A percentile compares a stretch with the other conserved stretches of the same genome.
Conservation (phyloP, 495 filamentous ascomycete species). For the Daldinia decipiens region DNA sequence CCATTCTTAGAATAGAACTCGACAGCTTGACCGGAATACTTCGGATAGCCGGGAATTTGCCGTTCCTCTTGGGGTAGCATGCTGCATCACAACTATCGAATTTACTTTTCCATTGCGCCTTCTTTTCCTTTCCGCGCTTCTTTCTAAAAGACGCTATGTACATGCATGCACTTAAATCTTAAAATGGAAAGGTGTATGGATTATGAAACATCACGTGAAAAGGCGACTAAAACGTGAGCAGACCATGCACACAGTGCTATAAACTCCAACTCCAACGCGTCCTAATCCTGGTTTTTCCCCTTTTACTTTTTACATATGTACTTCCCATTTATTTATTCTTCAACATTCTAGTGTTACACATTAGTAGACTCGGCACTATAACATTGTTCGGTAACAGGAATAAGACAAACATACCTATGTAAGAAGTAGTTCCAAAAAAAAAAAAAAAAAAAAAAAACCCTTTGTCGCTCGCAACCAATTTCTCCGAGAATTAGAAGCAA, state of each 20-base stretch:
- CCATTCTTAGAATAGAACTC: not conserved
- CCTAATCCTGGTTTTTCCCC: not conserved
- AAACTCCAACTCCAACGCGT: slow-evolving; percentile 28
- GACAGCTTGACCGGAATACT: not conserved
- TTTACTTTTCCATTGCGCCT: not conserved
- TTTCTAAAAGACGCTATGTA: not conserved
- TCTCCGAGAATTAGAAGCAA: not conserved
- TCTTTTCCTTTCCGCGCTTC: not conserved
- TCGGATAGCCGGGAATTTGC: slow-evolving; percentile 25
- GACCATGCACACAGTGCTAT: slow-evolving; percentile 29
- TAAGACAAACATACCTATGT: not conserved
- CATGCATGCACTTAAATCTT: slow-evolving; percentile 36
- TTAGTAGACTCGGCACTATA: not conserved
- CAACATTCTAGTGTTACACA: not conserved
- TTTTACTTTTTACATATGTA: not conserved
- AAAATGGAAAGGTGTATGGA: slow-evolving; percentile 25
- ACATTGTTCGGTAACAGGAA: not conserved
- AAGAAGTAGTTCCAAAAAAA: not conserved
- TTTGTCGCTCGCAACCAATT: not conserved
- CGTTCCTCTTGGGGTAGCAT: slow-evolving; percentile 5
- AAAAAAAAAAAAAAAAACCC: not conserved
- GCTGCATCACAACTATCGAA: slow-evolving; percentile 15
- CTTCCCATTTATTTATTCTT: not conserved
- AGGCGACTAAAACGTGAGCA: slow-evolving; percentile 44
- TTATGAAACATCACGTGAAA: slow-evolving; percentile 48